Conservation (phyloP, 129 eudicot genomes). For the Centaurea solstitialis region DNA sequence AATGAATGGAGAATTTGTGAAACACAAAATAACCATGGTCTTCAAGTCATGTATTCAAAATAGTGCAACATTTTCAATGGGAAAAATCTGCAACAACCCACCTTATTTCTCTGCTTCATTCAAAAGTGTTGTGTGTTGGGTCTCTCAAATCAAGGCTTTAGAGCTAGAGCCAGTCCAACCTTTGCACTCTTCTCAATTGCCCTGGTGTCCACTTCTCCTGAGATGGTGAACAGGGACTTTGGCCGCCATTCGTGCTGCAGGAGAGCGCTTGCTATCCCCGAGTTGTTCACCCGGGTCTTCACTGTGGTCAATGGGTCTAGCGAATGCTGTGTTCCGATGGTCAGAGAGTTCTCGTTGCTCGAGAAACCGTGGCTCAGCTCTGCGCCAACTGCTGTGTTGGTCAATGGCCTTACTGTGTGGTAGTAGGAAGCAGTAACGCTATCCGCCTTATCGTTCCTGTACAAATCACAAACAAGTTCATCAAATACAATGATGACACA, state of each 20-base stretch:
- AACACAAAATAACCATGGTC: slow-evolving; percentile 22
- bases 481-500: not conserved
- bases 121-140: not conserved
- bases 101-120: slow-evolving; percentile 39
- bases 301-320: slow-evolving; percentile 71
- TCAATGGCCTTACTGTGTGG: slow-evolving; percentile 78
- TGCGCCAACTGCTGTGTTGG: slow-evolving; percentile 85
- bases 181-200: slow-evolving; percentile 89
- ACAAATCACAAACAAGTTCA: not conserved
- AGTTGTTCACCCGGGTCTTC: slow-evolving; percentile 78
- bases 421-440: slow-evolving; percentile 69
- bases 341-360: slow-evolving; percentile 73
- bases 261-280: slow-evolving; percentile 79
- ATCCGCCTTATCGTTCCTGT: slow-evolving; percentile 78
- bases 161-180: slow-evolving; percentile 74
- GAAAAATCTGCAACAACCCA: slow-evolving; percentile 19
- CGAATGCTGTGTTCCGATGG: slow-evolving; percentile 75
- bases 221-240: slow-evolving; percentile 66
- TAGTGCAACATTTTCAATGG: slow-evolving; percentile 15
- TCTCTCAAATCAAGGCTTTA: slow-evolving; percentile 70
- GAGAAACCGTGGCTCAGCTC: slow-evolving; percentile 85
- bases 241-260: slow-evolving; percentile 92
- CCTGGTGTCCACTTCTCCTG: slow-evolving; percentile 87
- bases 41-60: slow-evolving; percentile 2
- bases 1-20: slow-evolving; percentile 17